phyloP scores from a whole-genome alignment of 331 rosid species.

The Telfairia occidentalis region DNA sequence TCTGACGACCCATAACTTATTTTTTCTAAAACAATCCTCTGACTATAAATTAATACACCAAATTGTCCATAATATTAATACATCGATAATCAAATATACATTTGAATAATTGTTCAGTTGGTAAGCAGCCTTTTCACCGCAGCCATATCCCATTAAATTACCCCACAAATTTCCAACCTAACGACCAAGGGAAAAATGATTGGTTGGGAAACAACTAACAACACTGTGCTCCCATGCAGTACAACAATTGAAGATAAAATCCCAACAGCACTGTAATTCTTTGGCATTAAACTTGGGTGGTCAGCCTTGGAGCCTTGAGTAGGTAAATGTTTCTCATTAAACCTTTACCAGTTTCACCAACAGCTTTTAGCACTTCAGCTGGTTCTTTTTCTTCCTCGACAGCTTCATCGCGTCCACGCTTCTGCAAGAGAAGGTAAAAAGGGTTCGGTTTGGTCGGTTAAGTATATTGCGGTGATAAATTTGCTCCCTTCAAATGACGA shows the following conservation, averaged over 20 bases:
- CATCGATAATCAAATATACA: constrained; percentile 1
- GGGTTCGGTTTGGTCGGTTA: neutral
- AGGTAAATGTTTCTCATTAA: constrained; percentile 59
- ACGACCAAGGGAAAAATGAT: neutral
- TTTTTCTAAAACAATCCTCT: neutral
- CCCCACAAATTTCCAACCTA: neutral
- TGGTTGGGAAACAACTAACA: neutral
- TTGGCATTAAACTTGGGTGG: neutral
- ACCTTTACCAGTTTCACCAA: constrained; percentile 81
- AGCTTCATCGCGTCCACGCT: constrained; percentile 53
- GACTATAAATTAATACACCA: neutral
- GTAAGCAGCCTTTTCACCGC: neutral
- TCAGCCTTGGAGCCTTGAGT: constrained; percentile 52
- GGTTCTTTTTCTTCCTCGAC: constrained; percentile 41
- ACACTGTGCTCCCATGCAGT: too few relatives aligned
- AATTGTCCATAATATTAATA: neutral
- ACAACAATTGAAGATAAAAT: neutral
- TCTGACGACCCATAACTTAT: neutral
- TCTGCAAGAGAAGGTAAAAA: constrained; percentile 27
- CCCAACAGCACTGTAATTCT: neutral
- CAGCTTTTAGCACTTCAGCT: constrained; percentile 39
- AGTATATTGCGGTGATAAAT: neutral
- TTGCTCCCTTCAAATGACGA: neutral
- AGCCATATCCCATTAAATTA: neutral
- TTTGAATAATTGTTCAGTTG: neutral